Evolutionary conservation across 169 alveolate species (phyloP).

Genomic region (Neospora caninum): DNA sequence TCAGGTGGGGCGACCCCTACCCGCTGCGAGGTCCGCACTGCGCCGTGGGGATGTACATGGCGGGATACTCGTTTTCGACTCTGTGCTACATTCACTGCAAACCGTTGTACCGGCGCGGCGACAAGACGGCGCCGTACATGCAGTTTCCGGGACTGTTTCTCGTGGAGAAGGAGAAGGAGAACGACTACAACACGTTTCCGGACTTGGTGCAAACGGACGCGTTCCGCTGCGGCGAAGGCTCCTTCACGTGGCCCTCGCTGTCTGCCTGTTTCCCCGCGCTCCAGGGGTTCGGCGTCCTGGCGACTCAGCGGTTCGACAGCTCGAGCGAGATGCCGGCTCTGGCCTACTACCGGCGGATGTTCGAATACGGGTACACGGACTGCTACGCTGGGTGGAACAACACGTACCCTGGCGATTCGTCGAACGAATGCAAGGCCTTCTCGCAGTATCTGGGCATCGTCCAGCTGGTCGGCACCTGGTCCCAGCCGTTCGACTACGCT

Average conservation of each 20-base stretch:
- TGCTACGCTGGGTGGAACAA: neutral
- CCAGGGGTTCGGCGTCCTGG: neutral
- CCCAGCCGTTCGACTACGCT: neutral
- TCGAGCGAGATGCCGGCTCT: neutral
- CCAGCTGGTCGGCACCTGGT: neutral
- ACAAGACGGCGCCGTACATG: neutral
- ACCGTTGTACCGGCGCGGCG: neutral
- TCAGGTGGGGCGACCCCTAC: neutral
- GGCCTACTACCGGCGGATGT: neutral
- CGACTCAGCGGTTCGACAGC: neutral
- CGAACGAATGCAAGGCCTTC: neutral
- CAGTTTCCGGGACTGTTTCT: neutral
- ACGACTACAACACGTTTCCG: neutral
- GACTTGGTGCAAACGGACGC: neutral
- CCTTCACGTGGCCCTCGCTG: neutral
- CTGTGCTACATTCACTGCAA: neutral
- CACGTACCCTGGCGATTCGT: neutral
- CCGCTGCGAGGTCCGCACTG: neutral
- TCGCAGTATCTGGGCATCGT: neutral
- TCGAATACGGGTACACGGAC: neutral
- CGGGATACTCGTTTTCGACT: neutral
- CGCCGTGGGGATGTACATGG: neutral
- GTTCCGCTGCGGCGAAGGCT: neutral
- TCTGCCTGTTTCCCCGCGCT: neutral
- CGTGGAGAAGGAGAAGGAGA: neutral